phyloP scores from a whole-genome alignment of 352 stramenopile species.

The Paralagenidium karlingii region DNA sequence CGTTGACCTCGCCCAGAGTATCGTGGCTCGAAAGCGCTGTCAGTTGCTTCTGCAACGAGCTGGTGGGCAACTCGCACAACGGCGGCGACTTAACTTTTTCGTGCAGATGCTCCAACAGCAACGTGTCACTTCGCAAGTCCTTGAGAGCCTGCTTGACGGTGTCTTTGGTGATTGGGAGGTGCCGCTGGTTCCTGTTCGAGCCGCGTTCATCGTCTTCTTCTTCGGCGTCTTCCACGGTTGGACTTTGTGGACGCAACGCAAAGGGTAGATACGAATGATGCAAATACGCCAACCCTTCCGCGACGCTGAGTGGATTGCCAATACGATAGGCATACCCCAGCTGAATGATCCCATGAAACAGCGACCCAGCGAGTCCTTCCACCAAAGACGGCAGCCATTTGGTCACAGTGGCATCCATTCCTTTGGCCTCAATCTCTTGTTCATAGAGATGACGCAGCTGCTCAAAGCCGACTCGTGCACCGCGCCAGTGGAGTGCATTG shows the following conservation, averaged over 20 bases:
- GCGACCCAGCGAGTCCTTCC: slow-evolving; percentile 15
- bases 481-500: slow-evolving; percentile 9
- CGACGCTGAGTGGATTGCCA: slow-evolving; percentile 14
- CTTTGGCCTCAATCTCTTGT: slow-evolving; percentile 11
- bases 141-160: slow-evolving; percentile 9
- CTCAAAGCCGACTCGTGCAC: slow-evolving; percentile 15
- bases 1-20: slow-evolving; percentile 8
- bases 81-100: slow-evolving; percentile 7
- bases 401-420: slow-evolving; percentile 13
- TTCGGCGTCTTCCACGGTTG: not conserved
- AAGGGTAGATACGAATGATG: slow-evolving; percentile 21
- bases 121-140: slow-evolving; percentile 9
- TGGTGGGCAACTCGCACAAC: slow-evolving; percentile 14
- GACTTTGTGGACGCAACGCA: not conserved
- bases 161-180: too few species aligned
- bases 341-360: slow-evolving; percentile 30
- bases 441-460: slow-evolving; percentile 15
- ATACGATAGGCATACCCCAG: slow-evolving; percentile 25
- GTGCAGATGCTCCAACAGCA: slow-evolving; percentile 13
- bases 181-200: too few species aligned
- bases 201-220: slow-evolving; percentile 5
- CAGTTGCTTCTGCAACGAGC: slow-evolving; percentile 15
- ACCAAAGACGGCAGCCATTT: slow-evolving; percentile 16
- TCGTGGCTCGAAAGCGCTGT: slow-evolving; percentile 15
- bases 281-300: slow-evolving; percentile 21